Evolutionary conservation across 257 asterid genomes (phyloP), one percentile per base, ranked within the genome.

Genomic region (Scutellaria galericulata): DNA sequence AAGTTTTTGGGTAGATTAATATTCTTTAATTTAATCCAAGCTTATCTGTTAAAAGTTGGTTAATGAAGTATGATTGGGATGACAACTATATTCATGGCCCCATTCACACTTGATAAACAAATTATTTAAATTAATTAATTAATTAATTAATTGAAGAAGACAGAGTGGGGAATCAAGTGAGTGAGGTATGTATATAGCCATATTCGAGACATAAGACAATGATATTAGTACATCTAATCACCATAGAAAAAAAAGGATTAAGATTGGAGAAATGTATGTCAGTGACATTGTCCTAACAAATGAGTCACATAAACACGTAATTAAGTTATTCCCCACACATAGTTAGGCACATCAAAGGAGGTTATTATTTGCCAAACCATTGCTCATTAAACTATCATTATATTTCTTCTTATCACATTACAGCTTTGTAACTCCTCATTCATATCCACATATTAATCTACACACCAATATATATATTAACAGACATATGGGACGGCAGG

Each of bases 281-380:
- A 8, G 74, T 51, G 66, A 64, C 56, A 47, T 70, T 66, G 68
- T 51, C 83, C 75, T 66, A 66, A 67, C 61, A 46, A 68, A 62
- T 61, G 73, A 54, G 52, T 48, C 77, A 54, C 7, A 41, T 44
- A 13, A 65, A 79, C 75, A 65, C 77, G 81, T 58, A 78, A 75
- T 48, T 69, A 74, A 27, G 14, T 22, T 40, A 48, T 46, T 37
- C 44, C 73, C 77, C 68, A 57, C 45, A 75, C 27, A 18, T 13
- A 60, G 54, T 68, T 75, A 40, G 79, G 79, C 64, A 74, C 76
- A 70, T 57, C 13, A 27, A 42, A 70, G 59, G 64, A 9, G 75
- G 54, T 50, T 51, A 63, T 51, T 62, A 54, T 52, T 67, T 51
- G 72, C 65, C 9, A 37, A 68, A 47, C 9, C 7, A 35, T 56